These are phyloP conservation scores for Tolypocladium paradoxum DNA, from an alignment of 2,329 filamentous ascomycete species.

Conservation along the genomic window DNA sequence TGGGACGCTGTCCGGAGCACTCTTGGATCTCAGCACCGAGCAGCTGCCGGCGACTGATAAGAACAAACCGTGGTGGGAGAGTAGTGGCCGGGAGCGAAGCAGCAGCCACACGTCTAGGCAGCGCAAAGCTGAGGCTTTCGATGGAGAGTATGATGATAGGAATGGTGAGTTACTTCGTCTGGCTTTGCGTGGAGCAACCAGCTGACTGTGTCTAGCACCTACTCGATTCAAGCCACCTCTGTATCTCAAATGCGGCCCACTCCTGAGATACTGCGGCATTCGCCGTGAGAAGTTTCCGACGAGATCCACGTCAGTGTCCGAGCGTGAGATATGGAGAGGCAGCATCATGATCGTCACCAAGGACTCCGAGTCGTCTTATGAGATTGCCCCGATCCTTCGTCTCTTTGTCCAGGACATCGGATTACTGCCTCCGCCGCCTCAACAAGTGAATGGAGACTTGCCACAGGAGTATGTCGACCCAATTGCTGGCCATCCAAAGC, in stretches of 20 bases:
- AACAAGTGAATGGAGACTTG: constrained; percentile 53
- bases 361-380: constrained; percentile 74
- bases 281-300: constrained; percentile 45
- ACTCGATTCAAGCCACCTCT: constrained; percentile 75
- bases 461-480: constrained; percentile 81
- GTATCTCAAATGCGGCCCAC: constrained; percentile 80
- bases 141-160: constrained; percentile 56
- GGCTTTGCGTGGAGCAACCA: neutral
- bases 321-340: constrained; percentile 82
- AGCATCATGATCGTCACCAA: constrained; percentile 92
- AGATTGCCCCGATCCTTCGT: constrained; percentile 65
- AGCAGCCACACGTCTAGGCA: constrained; percentile 35
- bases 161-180: constrained; percentile 30
- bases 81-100: constrained; percentile 33
- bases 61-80: constrained; percentile 69
- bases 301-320: constrained; percentile 20
- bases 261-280: constrained; percentile 83
- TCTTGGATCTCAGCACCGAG: constrained; percentile 48
- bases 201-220: constrained; percentile 28
- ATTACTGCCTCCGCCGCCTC: constrained; percentile 66
- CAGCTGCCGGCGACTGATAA: constrained; percentile 29
- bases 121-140: constrained; percentile 52
- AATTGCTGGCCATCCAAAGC: constrained; percentile 74
- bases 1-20: constrained; percentile 44
- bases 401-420: constrained; percentile 83